Evolutionary conservation across 2,329 filamentous ascomycete genomes (phyloP), one percentile per base, ranked within the genome.

Genomic region (Nothomitra cinnamomea): DNA sequence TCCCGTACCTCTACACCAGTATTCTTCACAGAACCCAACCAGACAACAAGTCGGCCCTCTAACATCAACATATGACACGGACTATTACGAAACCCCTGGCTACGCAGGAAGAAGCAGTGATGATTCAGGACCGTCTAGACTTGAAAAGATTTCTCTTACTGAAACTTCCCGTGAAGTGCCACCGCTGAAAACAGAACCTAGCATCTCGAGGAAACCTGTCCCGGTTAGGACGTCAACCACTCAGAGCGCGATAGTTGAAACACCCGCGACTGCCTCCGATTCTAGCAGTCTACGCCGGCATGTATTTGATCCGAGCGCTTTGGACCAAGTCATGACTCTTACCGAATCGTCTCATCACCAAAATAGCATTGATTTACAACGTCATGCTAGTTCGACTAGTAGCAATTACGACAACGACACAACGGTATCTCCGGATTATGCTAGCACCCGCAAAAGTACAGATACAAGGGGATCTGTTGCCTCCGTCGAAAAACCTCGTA

Each of bases 371-470:
- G 45, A 52, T 55, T 55, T 55, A 42, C 52, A 43, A 17, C 57
- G 57, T 40, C 53, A 54, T 51, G 58, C 22, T 54, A 51, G 51
- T 35, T n/a, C 56, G 56, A 42, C 53, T 54, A 76, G 72, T 58
- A 76, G 71, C 42, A 74, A 78, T 56, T 82, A 85, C 55, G 82
- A 85, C 56, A 73, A 75, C 35, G 74, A 72, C 35, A 82, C 81
- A 6, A 77, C 77, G 3, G 72, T 73, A 12, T 83, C 82, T 24
- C 85, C 85, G 0, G 85, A 90, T 63, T 90, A 90, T 67, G 83
- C 85, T 5, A 92, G 85, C 65, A 83, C 80, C 19, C 72, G 70
- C 28, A 73, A 69, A 42, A 80, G 78, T n/a, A 62, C 70, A 5
- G 65, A 68, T 51, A 70, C 69, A 53, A 65, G 56, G 66, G 66